Evolutionary conservation across 352 stramenopile genomes (phyloP).

Genomic region (Phytophthora lateralis): DNA sequence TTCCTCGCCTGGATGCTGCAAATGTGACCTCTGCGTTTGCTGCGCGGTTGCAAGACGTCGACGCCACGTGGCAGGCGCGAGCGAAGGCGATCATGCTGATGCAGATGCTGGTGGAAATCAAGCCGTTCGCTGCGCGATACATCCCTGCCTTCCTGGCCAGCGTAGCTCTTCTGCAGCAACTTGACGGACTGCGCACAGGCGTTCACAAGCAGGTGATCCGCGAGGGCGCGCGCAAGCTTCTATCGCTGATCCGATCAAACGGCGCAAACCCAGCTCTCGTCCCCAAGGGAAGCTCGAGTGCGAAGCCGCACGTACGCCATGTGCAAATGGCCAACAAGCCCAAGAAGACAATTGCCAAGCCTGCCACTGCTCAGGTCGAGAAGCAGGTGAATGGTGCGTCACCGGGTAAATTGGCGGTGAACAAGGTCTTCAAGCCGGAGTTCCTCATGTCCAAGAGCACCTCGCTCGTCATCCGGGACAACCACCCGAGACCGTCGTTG

Average conservation of each 20-base stretch:
- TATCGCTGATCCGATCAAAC: slow-evolving; percentile 64
- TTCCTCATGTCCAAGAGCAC: slow-evolving; percentile 28
- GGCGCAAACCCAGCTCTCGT: slow-evolving; percentile 45
- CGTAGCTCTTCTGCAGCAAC: slow-evolving; percentile 27
- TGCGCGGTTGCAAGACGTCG: slow-evolving; percentile 41
- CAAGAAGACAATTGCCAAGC: slow-evolving; percentile 19
- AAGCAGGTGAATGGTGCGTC: slow-evolving; percentile 8
- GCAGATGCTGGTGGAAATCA: slow-evolving; percentile 58
- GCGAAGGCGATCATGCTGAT: slow-evolving; percentile 62
- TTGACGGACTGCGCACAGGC: slow-evolving; percentile 41
- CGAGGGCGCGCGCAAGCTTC: slow-evolving; percentile 55
- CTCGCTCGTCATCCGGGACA: slow-evolving; percentile 8
- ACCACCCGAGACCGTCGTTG: slow-evolving; percentile 7
- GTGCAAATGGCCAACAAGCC: slow-evolving; percentile 22
- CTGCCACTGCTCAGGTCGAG: slow-evolving; percentile 2
- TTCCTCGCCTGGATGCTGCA: slow-evolving; percentile 37
- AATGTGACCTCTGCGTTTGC: slow-evolving; percentile 40
- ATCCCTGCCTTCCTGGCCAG: slow-evolving; percentile 38
- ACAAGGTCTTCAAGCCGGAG: slow-evolving; percentile 27
- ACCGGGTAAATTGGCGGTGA: slow-evolving; percentile 22
- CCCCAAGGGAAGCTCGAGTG: slow-evolving; percentile 27
- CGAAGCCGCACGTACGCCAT: slow-evolving; percentile 39
- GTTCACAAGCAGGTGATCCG: slow-evolving; percentile 52
- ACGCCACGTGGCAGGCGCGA: slow-evolving; percentile 55
- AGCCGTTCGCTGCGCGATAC: slow-evolving; percentile 39